Evolutionary conservation across 306 rosid species (phyloP).

Genomic region (Prunus davidiana): DNA sequence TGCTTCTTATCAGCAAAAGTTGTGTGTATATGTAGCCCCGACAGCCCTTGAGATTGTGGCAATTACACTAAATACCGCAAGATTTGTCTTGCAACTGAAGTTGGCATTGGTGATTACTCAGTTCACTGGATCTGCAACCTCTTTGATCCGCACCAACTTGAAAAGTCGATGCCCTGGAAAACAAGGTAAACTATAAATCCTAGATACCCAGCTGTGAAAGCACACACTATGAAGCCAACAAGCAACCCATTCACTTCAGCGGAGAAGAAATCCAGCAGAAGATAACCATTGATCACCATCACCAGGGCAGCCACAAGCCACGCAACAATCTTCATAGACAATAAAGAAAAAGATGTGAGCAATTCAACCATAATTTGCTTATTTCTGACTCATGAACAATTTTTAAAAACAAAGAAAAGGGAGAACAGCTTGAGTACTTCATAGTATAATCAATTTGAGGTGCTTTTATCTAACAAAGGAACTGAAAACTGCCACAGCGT

Average conservation of each 20-base stretch:
- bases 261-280: conserved; percentile 72
- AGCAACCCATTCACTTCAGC: conserved; percentile 60
- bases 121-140: conserved; percentile 26
- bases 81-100: neutral
- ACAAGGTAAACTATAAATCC: conserved; percentile 78
- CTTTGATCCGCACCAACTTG: conserved; percentile 49
- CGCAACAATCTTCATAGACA: conserved; percentile 48
- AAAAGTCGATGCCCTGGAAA: conserved; percentile 34
- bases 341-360: conserved; percentile 15
- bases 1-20: conserved; percentile 17
- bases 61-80: neutral
- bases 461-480: neutral
- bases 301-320: conserved; percentile 97
- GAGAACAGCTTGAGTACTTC: neutral
- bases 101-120: conserved; percentile 31
- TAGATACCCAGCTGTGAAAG: conserved; percentile 57
- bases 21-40: conserved; percentile 13
- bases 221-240: conserved; percentile 26
- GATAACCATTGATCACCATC: conserved; percentile 88
- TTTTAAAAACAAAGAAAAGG: neutral
- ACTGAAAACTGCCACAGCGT: neutral
- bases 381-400: neutral
- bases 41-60: conserved; percentile 14
- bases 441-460: neutral
- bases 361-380: neutral